Base-by-base conservation (phyloP, 2,329 filamentous ascomycete genomes). In the Coccinonectria pachysandricola region DNA sequence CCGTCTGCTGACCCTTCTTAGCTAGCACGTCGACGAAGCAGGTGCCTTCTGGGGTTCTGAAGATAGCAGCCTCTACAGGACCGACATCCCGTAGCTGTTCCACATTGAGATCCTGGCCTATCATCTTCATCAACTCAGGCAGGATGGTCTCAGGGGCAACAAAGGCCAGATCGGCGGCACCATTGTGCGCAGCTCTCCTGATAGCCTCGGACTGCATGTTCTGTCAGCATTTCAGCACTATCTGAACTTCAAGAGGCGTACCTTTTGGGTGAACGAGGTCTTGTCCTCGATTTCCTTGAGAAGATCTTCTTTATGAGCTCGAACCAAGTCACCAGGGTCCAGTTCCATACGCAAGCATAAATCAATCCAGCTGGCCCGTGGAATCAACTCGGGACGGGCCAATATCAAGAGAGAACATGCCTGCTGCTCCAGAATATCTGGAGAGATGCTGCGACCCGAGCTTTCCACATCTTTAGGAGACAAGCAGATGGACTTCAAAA, bases 121-220 rank as follows among this genome's bases (percentile, higher is more conserved):
- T 75, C 23, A 91, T 72, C 15, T 75, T 59, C 14, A 95, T 71
- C 13, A 98, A 67, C 6, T 72, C 69, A 4, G 84, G 71, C 12
- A 85, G 79, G 56, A 93, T 81, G 10, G 64, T 64, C 21, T 91
- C 81, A 1, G 91, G 91, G 4, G 88, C 82, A 14, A 98, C 85
- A 48, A 98, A 98, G 3, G 84, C 87, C 32, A 98, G 65, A 46
- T 96, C 91, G 19, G 87, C 86, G 8, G 84, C 83, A 6, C 88
- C 85, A 41, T 76, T 77, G 53, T 78, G 92, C 4, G 88, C 82
- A 27, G 88, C 88, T 20, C 62, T 57, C 44, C 74, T 76, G 21
- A 83, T 50, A 8, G 30, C 7, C 6, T 45, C 38, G 39, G 49
- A 45, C 48, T 57, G 20, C 13, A 12, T 12, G 6, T 12, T 12